Percentiles rank a stretch among this genome's conserved stretches.
Evolutionary conservation across 2,329 filamentous ascomycete genomes (phyloP).

Genomic region (Fusarium caatingaense): DNA sequence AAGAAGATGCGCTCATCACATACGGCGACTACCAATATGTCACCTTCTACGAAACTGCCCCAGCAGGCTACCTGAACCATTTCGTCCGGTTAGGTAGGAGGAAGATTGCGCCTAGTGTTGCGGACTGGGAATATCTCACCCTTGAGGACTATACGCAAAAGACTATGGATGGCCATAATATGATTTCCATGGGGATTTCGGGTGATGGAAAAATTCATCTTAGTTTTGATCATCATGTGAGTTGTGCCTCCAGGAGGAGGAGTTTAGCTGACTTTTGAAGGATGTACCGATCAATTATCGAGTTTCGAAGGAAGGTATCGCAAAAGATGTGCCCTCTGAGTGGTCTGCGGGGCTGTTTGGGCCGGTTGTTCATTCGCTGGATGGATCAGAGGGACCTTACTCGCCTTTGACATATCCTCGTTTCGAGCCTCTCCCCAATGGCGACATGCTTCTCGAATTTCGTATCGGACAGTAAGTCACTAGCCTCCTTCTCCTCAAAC

Average conservation of each 20-base stretch:
- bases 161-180: conserved; percentile 36
- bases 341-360: conserved; percentile 30
- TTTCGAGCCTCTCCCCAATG: conserved; percentile 20
- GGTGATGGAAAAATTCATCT: conserved; percentile 35
- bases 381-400: conserved; percentile 21
- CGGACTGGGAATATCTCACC: conserved; percentile 26
- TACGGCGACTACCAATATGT: conserved; percentile 33
- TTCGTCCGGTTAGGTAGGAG: conserved; percentile 24
- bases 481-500: accelerated
- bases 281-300: conserved; percentile 34
- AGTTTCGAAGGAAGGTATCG: conserved; percentile 13
- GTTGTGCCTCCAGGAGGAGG: accelerated
- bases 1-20: conserved; percentile 34
- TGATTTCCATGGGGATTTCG: conserved; percentile 39
- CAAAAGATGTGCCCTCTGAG: neutral
- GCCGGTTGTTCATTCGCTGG: conserved; percentile 16
- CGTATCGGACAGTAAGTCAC: conserved; percentile 31
- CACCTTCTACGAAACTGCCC: conserved; percentile 30
- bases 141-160: conserved; percentile 28
- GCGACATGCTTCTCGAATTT: conserved; percentile 26
- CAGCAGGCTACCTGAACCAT: conserved; percentile 26
- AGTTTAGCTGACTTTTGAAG: neutral
- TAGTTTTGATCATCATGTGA: conserved; percentile 35
- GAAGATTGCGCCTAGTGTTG: conserved; percentile 2
- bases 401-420: conserved; percentile 29